A percentile compares a stretch with the other conserved stretches of the same genome.
Evolutionary conservation across 2,329 filamentous ascomycete species (phyloP).

Genomic region (Colletotrichum sp.): DNA sequence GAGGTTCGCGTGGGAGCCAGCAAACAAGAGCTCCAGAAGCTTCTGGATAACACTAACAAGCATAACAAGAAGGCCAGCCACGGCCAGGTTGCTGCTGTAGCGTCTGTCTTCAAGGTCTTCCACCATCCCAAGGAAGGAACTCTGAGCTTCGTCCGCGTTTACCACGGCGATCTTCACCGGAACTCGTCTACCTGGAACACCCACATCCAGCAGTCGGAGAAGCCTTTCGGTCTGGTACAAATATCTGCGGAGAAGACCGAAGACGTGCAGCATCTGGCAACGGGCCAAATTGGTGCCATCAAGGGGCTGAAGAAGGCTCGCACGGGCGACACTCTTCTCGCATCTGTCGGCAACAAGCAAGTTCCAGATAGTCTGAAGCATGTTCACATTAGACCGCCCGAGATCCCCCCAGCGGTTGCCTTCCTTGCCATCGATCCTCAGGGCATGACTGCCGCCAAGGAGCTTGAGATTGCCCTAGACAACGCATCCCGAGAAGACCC

Average conservation of each 20-base stretch:
- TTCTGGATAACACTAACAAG: constrained; percentile 31
- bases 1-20: constrained; percentile 72
- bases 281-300: constrained; percentile 94
- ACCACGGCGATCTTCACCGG: constrained; percentile 79
- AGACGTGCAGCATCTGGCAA: constrained; percentile 78
- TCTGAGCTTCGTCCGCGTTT: constrained; percentile 90
- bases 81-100: constrained; percentile 49
- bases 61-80: constrained; percentile 33
- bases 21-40: constrained; percentile 46
- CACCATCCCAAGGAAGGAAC: constrained; percentile 86
- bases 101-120: constrained; percentile 92
- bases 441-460: constrained; percentile 78
- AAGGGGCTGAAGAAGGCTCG: constrained; percentile 88
- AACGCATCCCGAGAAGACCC: constrained; percentile 90
- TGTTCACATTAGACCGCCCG: constrained; percentile 84
- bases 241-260: constrained; percentile 90
- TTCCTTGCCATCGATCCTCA: constrained; percentile 92
- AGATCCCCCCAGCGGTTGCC: constrained; percentile 91
- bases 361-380: constrained; percentile 73
- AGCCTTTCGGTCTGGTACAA: constrained; percentile 80
- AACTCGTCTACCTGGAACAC: constrained; percentile 87
- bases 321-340: constrained; percentile 90
- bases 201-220: constrained; percentile 78
- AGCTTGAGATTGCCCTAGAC: constrained; percentile 76
- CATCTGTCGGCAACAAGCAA: constrained; percentile 65